Conservation (phyloP, 495 filamentous ascomycete species). For the Xylaria nigripes region DNA sequence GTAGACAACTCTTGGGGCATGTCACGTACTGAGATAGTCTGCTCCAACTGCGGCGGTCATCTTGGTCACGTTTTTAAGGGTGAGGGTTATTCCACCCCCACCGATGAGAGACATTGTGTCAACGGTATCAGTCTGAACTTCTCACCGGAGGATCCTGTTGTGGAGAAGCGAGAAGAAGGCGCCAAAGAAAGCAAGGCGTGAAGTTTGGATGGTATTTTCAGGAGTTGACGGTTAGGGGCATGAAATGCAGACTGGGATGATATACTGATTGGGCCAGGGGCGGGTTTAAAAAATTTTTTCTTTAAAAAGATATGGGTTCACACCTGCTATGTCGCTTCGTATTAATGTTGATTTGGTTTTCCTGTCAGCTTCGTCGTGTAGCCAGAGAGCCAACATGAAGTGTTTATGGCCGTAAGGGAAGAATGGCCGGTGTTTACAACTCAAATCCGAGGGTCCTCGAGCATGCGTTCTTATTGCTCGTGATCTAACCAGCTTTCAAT, state of each 20-base stretch:
- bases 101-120: constrained; percentile 94
- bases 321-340: too few relatives aligned
- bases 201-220: background rate
- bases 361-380: too few relatives aligned
- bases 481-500: too few relatives aligned
- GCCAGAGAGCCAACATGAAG: too few relatives aligned
- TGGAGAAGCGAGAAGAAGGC: constrained; percentile 20
- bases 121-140: constrained; percentile 92
- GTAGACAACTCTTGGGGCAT: constrained; percentile 73
- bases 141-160: constrained; percentile 46
- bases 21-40: constrained; percentile 85
- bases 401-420: too few relatives aligned
- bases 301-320: too few relatives aligned
- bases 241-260: background rate
- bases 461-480: too few relatives aligned
- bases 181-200: constrained; percentile 25
- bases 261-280: background rate
- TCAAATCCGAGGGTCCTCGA: too few relatives aligned
- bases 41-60: constrained; percentile 89
- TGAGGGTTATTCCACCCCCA: constrained; percentile 82
- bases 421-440: too few relatives aligned
- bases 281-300: too few relatives aligned
- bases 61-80: constrained; percentile 97
- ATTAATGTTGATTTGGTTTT: too few relatives aligned
- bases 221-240: background rate